These are phyloP conservation scores for Periconia sp. DNA, from an alignment of 2,329 filamentous ascomycete genomes.

Conservation along the genomic window DNA sequence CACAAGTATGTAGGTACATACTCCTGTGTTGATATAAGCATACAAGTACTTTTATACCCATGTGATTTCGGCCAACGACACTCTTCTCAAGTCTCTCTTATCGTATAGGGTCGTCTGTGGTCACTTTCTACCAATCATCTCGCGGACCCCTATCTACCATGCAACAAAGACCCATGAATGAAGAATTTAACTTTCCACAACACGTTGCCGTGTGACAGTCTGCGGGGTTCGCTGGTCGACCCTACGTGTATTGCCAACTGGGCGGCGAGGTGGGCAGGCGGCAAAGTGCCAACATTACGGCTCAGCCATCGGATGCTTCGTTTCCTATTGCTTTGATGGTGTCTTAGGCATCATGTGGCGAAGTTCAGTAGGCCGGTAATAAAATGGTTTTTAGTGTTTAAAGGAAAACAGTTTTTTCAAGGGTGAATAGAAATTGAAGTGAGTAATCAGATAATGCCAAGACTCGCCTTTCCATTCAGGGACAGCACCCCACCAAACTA, in stretches of 20 bases:
- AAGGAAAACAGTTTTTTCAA: neutral
- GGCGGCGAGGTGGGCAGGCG: neutral
- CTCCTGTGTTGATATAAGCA: no score
- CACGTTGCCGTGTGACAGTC: neutral
- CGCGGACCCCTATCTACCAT: neutral
- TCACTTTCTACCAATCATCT: neutral
- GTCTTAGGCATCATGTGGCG: neutral
- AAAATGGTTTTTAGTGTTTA: neutral
- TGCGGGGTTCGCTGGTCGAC: neutral
- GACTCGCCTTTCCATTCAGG: neutral
- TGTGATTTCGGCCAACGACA: no score
- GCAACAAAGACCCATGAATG: neutral
- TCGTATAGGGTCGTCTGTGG: no score
- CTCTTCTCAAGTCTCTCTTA: no score
- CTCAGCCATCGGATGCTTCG: neutral
- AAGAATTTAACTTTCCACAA: neutral
- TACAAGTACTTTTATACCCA: no score
- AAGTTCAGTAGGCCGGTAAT: neutral
- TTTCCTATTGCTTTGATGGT: neutral
- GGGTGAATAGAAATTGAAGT: neutral
- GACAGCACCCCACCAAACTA: neutral
- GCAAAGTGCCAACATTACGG: neutral
- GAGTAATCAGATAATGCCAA: neutral
- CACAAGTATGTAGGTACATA: no score
- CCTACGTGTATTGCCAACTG: neutral